These are phyloP conservation scores for Phyllachora maydis DNA, from an alignment of 2,329 filamentous ascomycete genomes.

Conservation along the genomic window DNA sequence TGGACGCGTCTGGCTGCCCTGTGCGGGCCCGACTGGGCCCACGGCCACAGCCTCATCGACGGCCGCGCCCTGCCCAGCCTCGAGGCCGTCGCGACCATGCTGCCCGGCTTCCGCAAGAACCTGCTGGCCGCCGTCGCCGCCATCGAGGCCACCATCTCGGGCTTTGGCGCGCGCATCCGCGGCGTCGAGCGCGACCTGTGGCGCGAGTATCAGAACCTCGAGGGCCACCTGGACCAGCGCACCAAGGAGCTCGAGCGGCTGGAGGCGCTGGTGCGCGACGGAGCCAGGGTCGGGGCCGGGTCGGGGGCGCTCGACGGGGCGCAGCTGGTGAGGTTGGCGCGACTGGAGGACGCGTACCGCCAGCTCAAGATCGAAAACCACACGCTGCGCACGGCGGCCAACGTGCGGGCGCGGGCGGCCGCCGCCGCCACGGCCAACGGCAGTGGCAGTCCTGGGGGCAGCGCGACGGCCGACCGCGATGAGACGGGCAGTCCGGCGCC, in stretches of 20 bases:
- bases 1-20: slow-evolving; percentile 78
- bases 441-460: too few species aligned
- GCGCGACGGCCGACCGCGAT: slow-evolving; percentile 11
- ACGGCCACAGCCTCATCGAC: slow-evolving; percentile 75
- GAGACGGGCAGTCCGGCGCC: slow-evolving; percentile 28
- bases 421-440: slow-evolving; percentile 17
- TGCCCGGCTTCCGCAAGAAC: slow-evolving; percentile 80
- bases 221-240: slow-evolving; percentile 59
- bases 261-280: slow-evolving; percentile 57
- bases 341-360: slow-evolving; percentile 39
- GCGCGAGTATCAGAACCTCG: slow-evolving; percentile 75
- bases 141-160: slow-evolving; percentile 59
- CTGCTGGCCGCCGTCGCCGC: slow-evolving; percentile 71
- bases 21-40: slow-evolving; percentile 82
- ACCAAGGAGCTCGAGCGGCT: slow-evolving; percentile 75
- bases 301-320: slow-evolving; percentile 19
- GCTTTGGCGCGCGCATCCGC: slow-evolving; percentile 64
- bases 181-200: slow-evolving; percentile 75
- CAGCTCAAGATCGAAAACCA: slow-evolving; percentile 43
- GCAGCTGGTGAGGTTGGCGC: slow-evolving; percentile 23
- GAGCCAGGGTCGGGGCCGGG: too few species aligned
- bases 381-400: slow-evolving; percentile 45
- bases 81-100: slow-evolving; percentile 67
- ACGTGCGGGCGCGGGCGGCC: slow-evolving; percentile 30
- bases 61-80: slow-evolving; percentile 64